Conservation (phyloP, 305 asterid species). For the Fraxinus velutina region DNA sequence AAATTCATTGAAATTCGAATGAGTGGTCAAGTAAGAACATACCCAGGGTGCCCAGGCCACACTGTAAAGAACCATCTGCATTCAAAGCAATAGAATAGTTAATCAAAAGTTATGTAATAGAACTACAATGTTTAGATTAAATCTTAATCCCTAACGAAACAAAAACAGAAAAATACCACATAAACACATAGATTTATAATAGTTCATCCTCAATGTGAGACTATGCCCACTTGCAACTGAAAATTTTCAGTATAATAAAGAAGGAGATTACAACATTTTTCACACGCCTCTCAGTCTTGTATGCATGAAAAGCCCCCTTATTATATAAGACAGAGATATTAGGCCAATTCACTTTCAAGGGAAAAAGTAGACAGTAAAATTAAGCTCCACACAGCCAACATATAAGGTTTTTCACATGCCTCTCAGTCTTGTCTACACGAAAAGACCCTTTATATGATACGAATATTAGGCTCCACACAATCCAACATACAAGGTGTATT, state of each 20-base stretch:
- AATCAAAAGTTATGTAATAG: neutral
- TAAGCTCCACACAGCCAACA: neutral
- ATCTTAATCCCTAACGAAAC: neutral
- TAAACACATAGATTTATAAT: neutral
- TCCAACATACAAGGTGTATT: neutral
- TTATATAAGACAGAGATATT: neutral
- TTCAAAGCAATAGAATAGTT: constrained; percentile 12
- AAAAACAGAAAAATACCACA: neutral
- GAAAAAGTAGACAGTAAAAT: neutral
- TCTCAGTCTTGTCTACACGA: neutral
- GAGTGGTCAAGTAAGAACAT: constrained; percentile 5
- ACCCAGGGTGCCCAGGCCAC: constrained; percentile 95
- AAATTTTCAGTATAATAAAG: neutral
- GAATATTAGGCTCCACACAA: neutral
- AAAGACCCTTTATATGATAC: neutral
- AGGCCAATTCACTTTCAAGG: neutral
- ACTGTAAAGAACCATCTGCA: constrained; percentile 78
- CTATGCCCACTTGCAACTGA: neutral
- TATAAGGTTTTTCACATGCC: neutral
- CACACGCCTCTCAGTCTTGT: neutral
- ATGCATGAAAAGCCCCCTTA: neutral
- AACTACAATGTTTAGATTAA: neutral
- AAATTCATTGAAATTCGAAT: neutral
- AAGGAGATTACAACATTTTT: neutral
- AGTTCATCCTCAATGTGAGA: neutral